Evolutionary conservation across 2,329 filamentous ascomycete genomes (phyloP), one percentile per base, ranked within the genome.

Genomic region (Diaporthe eres): DNA sequence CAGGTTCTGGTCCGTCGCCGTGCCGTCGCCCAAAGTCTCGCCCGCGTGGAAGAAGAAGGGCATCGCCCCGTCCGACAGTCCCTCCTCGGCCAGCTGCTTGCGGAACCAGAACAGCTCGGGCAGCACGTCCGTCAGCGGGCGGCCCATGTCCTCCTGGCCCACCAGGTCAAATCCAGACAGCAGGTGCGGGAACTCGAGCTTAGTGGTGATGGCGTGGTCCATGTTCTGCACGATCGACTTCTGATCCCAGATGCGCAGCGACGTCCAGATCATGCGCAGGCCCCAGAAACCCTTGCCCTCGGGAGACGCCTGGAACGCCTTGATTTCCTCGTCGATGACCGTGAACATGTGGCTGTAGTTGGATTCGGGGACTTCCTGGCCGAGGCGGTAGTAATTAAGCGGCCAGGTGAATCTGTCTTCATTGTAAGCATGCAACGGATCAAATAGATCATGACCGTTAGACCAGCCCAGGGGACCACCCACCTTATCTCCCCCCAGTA

Each of bases 31-130:
- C 0, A 98, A 90, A 47, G 92, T 95, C 85, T 98, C 96, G 78
- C 96, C 96, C 0, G 96, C 96, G 83, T 98, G 96, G 86, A 98
- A 97, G 87, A 98, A 98, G 87, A 98, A 98, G 0, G 96, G 96
- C 13, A 99, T 92, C 13, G 65, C 65, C 68, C 95, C 91, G 12
- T 77, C 75, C 1, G 47, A 25, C 51, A 98, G 90, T 3, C 90
- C 91, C 80, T 95, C 93, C 81, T 94, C 89, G 0, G 91, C 90
- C 82, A 95, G 98, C 80, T 93, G 91, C 83, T 96, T 96, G 78
- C 93, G 92, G 88, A 98, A 98, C 95, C 95, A 98, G 84, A 98
- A 96, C 0, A 98, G 87, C 81, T 98, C 92, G 0, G 96, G 95
- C 0, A 96, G 89, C 4, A 98, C 86, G 79, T 97, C 94, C 42